phyloP scores from a whole-genome alignment of 2,329 filamentous ascomycete genomes.

The Aureobasidium melanogenum region DNA sequence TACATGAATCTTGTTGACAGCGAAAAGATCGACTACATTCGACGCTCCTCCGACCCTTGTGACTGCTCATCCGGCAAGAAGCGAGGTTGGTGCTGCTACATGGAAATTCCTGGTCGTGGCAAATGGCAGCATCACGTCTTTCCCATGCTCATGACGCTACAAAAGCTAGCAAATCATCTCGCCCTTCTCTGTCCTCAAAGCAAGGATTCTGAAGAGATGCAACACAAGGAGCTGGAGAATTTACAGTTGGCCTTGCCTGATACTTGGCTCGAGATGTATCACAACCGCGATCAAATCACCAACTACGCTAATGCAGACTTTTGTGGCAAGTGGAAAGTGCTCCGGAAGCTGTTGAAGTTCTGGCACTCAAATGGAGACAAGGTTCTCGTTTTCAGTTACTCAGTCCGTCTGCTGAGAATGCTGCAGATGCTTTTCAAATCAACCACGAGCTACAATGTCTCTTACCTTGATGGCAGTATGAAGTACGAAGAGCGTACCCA shows the following conservation, averaged over 20 bases:
- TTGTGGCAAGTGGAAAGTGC: constrained; percentile 92
- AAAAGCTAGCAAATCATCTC: constrained; percentile 89
- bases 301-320: constrained; percentile 81
- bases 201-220: constrained; percentile 59
- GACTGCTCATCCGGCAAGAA: constrained; percentile 60
- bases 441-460: constrained; percentile 77
- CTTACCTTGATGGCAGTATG: constrained; percentile 81
- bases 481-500: constrained; percentile 73
- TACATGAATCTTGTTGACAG: constrained; percentile 77
- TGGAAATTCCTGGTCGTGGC: constrained; percentile 49
- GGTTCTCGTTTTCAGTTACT: constrained; percentile 91
- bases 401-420: constrained; percentile 74
- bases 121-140: constrained; percentile 75
- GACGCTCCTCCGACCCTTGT: constrained; percentile 58
- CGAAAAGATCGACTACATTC: constrained; percentile 60
- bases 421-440: constrained; percentile 77
- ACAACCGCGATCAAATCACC: constrained; percentile 66
- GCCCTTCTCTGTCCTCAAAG: constrained; percentile 68
- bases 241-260: constrained; percentile 68
- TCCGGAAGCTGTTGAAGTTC: constrained; percentile 77
- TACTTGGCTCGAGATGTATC: constrained; percentile 65
- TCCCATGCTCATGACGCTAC: constrained; percentile 69
- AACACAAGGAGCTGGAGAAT: constrained; percentile 65
- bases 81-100: constrained; percentile 73
- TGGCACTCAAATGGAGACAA: constrained; percentile 91